Conservation (phyloP, 2,329 filamentous ascomycete species). For the Cercospora janseana region DNA sequence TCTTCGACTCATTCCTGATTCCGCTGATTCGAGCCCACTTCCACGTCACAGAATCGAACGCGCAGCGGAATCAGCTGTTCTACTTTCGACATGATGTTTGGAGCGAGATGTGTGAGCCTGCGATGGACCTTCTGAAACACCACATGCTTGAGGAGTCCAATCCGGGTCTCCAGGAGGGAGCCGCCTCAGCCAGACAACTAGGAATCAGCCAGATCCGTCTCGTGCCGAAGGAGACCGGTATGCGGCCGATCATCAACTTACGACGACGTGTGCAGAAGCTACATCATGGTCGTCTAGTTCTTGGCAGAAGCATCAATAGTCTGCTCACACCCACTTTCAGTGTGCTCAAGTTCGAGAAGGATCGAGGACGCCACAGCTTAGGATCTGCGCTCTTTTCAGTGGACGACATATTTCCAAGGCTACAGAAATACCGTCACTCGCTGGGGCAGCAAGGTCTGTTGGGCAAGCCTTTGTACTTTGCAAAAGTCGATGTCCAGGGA, state of each 20-base stretch:
- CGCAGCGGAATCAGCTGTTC: constrained; percentile 76
- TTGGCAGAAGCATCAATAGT: constrained; percentile 67
- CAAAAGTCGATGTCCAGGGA: constrained; percentile 85
- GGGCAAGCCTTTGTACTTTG: constrained; percentile 68
- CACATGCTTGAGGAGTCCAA: constrained; percentile 78
- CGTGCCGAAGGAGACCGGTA: constrained; percentile 72
- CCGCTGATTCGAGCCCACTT: constrained; percentile 85
- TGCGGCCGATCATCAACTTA: constrained; percentile 86
- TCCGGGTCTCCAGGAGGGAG: constrained; percentile 52
- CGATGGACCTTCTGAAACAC: constrained; percentile 63
- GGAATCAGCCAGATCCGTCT: constrained; percentile 78
- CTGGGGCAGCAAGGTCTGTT: constrained; percentile 41
- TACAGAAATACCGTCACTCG: constrained; percentile 65
- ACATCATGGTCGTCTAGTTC: constrained; percentile 53
- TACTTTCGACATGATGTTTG: constrained; percentile 96
- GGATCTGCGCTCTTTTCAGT: constrained; percentile 80
- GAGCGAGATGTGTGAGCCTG: constrained; percentile 71
- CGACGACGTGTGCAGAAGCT: constrained; percentile 59
- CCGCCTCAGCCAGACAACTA: constrained; percentile 63
- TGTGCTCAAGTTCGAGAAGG: constrained; percentile 73
- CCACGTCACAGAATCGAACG: constrained; percentile 87
- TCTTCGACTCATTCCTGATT: constrained; percentile 88
- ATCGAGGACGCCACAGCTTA: constrained; percentile 54
- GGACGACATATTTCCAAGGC: constrained; percentile 70
- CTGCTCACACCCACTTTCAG: constrained; percentile 72